A percentile compares a stretch with the other conserved stretches of the same genome.
Evolutionary conservation across 495 filamentous ascomycete genomes (phyloP).

Genomic region (Penicillium antarcticum): DNA sequence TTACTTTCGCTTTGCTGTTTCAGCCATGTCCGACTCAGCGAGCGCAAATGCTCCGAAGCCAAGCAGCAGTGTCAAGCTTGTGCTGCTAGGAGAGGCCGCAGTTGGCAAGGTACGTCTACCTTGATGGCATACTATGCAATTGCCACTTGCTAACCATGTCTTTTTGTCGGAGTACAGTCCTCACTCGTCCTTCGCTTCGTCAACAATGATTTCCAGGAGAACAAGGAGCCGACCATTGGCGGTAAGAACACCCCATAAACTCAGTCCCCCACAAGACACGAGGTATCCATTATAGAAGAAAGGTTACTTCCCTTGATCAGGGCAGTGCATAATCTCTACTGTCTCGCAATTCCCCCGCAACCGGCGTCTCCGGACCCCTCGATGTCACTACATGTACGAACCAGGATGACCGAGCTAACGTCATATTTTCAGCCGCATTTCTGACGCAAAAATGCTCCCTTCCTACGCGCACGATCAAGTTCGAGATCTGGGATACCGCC

Average conservation of each 20-base stretch:
- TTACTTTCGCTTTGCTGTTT: neutral
- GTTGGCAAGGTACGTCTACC: constrained; percentile 81
- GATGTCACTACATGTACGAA: neutral
- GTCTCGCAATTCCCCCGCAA: neutral
- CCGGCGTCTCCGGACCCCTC: neutral
- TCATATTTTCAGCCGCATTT: constrained; percentile 72
- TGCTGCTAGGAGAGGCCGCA: constrained; percentile 92
- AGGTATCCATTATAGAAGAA: neutral
- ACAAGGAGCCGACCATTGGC: constrained; percentile 99
- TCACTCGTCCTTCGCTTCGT: constrained; percentile 97
- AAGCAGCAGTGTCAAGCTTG: constrained; percentile 98
- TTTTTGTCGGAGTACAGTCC: constrained; percentile 55
- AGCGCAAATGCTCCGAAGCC: constrained; percentile 75
- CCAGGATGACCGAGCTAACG: constrained; percentile 24
- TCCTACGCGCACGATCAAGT: constrained; percentile 95
- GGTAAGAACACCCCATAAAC: constrained; percentile 53
- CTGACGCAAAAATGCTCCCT: constrained; percentile 98
- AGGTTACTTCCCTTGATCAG: neutral
- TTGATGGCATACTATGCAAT: constrained; percentile 4
- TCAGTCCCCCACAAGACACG: constrained; percentile 6
- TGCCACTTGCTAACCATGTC: constrained; percentile 16
- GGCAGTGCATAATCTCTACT: neutral
- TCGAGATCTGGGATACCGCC: constrained; percentile 99
- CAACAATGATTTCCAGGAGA: constrained; percentile 99
- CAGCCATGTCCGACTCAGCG: constrained; percentile 43